A percentile compares a stretch with the other conserved stretches of the same genome.
Conservation (phyloP, 2,329 filamentous ascomycete genomes). For the Aspergillus arachidicola region DNA sequence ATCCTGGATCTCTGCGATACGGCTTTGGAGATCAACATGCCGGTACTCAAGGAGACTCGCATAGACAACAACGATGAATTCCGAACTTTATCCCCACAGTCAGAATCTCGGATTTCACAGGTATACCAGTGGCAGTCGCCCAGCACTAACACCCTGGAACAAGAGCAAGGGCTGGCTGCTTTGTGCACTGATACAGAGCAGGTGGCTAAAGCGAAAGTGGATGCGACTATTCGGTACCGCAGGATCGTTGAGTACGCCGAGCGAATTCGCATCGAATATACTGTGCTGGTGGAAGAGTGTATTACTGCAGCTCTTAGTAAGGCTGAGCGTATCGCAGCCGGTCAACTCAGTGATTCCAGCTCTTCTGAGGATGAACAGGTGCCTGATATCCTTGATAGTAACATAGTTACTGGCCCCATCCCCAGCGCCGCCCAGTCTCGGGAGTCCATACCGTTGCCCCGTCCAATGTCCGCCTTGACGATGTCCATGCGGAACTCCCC, state of each 20-base stretch:
- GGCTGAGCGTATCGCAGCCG: slow-evolving; percentile 82
- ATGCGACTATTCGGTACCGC: slow-evolving; percentile 87
- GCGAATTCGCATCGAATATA: slow-evolving; percentile 90
- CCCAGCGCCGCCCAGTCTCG: slow-evolving; percentile 13
- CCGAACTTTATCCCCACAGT: slow-evolving; percentile 91
- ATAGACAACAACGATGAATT: slow-evolving; percentile 70
- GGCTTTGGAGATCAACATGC: slow-evolving; percentile 89
- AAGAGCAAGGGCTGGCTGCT: slow-evolving; percentile 84
- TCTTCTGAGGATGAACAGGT: slow-evolving; percentile 60
- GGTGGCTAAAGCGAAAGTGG: slow-evolving; percentile 83
- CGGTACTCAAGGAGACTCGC: slow-evolving; percentile 83
- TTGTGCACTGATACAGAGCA: slow-evolving; percentile 90
- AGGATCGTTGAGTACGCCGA: slow-evolving; percentile 95
- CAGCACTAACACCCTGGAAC: slow-evolving; percentile 84
- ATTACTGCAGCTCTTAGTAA: slow-evolving; percentile 90
- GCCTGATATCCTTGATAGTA: slow-evolving; percentile 35
- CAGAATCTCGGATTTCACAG: slow-evolving; percentile 90
- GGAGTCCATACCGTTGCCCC: slow-evolving; percentile 19
- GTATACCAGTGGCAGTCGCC: slow-evolving; percentile 97
- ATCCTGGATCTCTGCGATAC: slow-evolving; percentile 95
- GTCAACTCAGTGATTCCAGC: slow-evolving; percentile 77
- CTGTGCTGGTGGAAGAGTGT: slow-evolving; percentile 90
- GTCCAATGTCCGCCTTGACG: slow-evolving; percentile 54
- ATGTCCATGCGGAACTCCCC: slow-evolving; percentile 59
- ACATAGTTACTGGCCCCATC: slow-evolving; percentile 11